Conservation (phyloP, 495 filamentous ascomycete genomes). For the Gamarada debralockiae region DNA sequence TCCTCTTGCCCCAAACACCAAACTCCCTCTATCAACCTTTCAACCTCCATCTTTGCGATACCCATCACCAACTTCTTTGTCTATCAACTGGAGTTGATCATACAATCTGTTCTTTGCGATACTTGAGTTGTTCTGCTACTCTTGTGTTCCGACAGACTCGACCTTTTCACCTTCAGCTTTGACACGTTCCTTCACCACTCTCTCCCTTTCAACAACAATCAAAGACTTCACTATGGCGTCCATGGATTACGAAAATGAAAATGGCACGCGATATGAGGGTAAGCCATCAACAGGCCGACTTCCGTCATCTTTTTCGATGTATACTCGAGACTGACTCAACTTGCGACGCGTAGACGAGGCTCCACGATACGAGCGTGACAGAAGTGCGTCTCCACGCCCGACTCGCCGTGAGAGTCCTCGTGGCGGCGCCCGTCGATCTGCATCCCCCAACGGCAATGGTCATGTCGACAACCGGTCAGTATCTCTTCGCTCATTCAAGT, state of each 20-base stretch:
- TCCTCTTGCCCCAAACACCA: too few species aligned
- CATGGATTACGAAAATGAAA: constrained; percentile 86
- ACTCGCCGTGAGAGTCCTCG: constrained; percentile 62
- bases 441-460: constrained; percentile 64
- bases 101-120: constrained; percentile 13
- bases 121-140: constrained; percentile 13
- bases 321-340: constrained; percentile 31
- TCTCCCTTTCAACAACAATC: constrained; percentile 11
- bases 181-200: constrained; percentile 11
- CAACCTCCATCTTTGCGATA: background rate
- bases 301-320: background rate
- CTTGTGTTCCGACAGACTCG: constrained; percentile 18
- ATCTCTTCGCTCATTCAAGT: constrained; percentile 32
- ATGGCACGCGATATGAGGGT: constrained; percentile 80
- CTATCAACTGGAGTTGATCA: background rate
- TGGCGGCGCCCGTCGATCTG: constrained; percentile 71
- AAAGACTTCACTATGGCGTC: constrained; percentile 41
- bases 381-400: constrained; percentile 89
- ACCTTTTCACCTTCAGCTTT: constrained; percentile 23
- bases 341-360: constrained; percentile 55
- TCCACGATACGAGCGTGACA: constrained; percentile 72
- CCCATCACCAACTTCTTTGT: constrained; percentile 7
- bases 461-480: constrained; percentile 68
- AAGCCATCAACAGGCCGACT: constrained; percentile 15
- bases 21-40: background rate